Evolutionary conservation across 2,329 filamentous ascomycete species (phyloP).

Genomic region (Fusarium bulbicola): DNA sequence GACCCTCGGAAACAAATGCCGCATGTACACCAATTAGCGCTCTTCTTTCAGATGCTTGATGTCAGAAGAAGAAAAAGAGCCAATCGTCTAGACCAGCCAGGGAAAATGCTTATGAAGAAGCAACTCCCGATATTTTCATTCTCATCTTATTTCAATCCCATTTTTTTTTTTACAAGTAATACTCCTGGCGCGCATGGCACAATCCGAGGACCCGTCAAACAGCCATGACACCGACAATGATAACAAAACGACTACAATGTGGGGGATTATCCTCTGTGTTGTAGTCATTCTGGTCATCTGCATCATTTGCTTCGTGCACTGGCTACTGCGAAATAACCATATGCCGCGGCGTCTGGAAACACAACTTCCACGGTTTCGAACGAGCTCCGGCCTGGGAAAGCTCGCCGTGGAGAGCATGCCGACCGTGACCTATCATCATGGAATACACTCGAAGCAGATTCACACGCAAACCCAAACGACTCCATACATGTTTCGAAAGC

Average conservation of each 20-base stretch:
- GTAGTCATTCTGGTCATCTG: neutral
- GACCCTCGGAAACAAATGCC: neutral
- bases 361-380: neutral
- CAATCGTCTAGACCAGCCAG: neutral
- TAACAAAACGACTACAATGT: neutral
- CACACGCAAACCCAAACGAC: neutral
- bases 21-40: neutral
- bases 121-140: no score
- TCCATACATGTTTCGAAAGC: neutral
- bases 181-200: neutral
- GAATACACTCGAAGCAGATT: neutral
- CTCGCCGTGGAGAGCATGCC: conserved; percentile 13
- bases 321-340: neutral
- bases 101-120: neutral
- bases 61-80: neutral
- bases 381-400: neutral
- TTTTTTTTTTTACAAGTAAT: fast-evolving
- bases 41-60: neutral
- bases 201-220: neutral
- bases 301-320: conserved; percentile 2
- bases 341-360: neutral
- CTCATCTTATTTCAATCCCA: neutral
- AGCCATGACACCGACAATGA: neutral
- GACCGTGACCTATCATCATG: neutral
- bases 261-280: neutral